phyloP scores from a whole-genome alignment of 331 rosid genomes.

The Malus hybrid region DNA sequence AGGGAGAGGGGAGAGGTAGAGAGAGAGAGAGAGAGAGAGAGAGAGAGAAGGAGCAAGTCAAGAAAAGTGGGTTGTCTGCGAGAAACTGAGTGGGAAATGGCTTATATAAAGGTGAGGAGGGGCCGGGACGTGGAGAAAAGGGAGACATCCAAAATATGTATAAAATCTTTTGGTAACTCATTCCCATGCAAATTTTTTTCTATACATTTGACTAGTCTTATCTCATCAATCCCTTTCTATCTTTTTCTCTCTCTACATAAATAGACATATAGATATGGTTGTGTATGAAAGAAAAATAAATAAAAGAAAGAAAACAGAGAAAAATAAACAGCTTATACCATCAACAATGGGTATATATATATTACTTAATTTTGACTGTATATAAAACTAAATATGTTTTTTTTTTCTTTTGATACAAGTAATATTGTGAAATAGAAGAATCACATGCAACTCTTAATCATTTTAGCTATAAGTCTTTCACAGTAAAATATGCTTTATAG shows the following conservation, averaged over 20 bases:
- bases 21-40: too few species aligned
- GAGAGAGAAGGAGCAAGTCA: background rate
- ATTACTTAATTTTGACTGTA: too few species aligned
- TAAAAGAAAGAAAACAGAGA: background rate
- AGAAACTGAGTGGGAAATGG: conserved; percentile 20
- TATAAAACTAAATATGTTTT: too few species aligned
- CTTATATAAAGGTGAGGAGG: conserved; percentile 31
- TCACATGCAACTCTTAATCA: too few species aligned
- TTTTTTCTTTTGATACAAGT: too few species aligned
- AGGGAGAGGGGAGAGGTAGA: too few species aligned
- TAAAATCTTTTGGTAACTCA: conserved; percentile 12
- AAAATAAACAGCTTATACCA: background rate
- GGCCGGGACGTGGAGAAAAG: background rate
- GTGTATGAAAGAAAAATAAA: background rate
- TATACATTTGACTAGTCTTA: conserved; percentile 46
- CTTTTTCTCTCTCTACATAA: conserved; percentile 1
- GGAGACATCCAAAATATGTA: conserved; percentile 6
- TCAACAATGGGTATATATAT: background rate
- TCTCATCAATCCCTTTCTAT: conserved; percentile 11
- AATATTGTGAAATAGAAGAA: too few species aligned
- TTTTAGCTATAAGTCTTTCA: too few species aligned
- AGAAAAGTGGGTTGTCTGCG: conserved; percentile 30
- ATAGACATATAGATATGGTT: background rate
- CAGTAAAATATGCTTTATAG: too few species aligned
- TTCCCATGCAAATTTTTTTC: conserved; percentile 28